Evolutionary conservation across 2,329 filamentous ascomycete genomes (phyloP), one percentile per base, ranked within the genome.

Genomic region (Colletotrichum magnum): DNA sequence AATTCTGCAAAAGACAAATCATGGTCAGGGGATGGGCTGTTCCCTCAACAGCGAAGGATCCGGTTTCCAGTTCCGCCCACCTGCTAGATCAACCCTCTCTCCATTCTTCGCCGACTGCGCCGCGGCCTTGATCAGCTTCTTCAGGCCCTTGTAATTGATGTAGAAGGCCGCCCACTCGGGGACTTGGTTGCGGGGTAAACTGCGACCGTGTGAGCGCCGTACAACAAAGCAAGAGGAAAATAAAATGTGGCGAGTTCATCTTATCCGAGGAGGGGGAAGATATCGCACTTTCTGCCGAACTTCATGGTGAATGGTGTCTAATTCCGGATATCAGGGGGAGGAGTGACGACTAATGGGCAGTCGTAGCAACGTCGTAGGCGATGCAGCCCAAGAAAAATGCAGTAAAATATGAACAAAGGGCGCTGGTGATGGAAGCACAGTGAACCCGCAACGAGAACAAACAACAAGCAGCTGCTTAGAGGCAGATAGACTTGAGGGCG

Each of bases 61-160:
- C 72, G 58, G 64, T 77, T 43, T 43, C 75, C 74, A 75, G 79
- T 76, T 74, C 77, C 76, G 79, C 92, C 86, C 88, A 97, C 95
- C 94, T 85, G 95, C 94, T 82, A 97, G 87, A 87, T 99, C 96
- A 70, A 93, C 91, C 76, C 92, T 89, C 74, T 91, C 88, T 76
- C 92, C 93, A 77, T 89, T 86, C 77, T 90, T 91, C 15, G 85
- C 85, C 70, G 89, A 88, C 72, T 88, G 85, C 68, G 90, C 87
- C 41, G 93, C 92, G 13, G 91, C 89, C 75, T 97, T 98, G 83
- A 99, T 95, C 72, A 98, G 89, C 85, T 96, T 97, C 87, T 99
- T 99, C 75, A 98, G 85, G 74, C 91, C 90, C 79, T 95, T 96
- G 85, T 97, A 97, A 83, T 96, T 90, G 84, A 96, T 95, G 79